Percentiles rank a stretch among this genome's conserved stretches.
These are phyloP conservation scores for Penicillium corylophilum DNA, from an alignment of 2,329 filamentous ascomycete genomes.

Conservation along the genomic window DNA sequence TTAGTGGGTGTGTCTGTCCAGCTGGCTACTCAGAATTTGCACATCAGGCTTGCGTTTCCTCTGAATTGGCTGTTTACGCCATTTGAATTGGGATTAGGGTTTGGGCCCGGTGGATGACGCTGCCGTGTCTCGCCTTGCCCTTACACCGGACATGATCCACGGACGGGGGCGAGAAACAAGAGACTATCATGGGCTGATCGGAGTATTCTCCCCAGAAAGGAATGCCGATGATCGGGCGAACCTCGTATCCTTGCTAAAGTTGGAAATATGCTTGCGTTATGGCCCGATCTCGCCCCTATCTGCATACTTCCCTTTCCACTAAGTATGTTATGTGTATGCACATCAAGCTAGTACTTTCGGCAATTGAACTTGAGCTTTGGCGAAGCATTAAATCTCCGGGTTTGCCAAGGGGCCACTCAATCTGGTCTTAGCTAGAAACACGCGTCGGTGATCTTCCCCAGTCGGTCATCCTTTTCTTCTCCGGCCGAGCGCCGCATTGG, in stretches of 20 bases:
- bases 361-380: not conserved
- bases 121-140: not conserved
- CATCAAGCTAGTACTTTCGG: not conserved
- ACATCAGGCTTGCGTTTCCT: not conserved
- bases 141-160: not conserved
- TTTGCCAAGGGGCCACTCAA: not conserved
- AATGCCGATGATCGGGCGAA: not conserved
- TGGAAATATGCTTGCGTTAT: not conserved
- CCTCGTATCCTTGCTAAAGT: not conserved
- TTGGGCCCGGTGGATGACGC: not conserved
- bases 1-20: not conserved
- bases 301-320: not conserved
- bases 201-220: not conserved
- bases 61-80: not conserved
- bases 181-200: not conserved
- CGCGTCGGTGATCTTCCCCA: not conserved
- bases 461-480: constrained; percentile 1
- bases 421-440: not conserved
- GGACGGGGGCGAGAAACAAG: not conserved
- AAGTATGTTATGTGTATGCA: not conserved
- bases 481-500: not conserved
- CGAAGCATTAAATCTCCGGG: not conserved
- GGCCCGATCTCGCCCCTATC: not conserved
- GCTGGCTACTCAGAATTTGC: not conserved
- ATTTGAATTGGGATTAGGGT: not conserved